These are phyloP conservation scores for Skeletonema costatum DNA, from an alignment of 108 stramenopile species.

Conservation along the genomic window DNA sequence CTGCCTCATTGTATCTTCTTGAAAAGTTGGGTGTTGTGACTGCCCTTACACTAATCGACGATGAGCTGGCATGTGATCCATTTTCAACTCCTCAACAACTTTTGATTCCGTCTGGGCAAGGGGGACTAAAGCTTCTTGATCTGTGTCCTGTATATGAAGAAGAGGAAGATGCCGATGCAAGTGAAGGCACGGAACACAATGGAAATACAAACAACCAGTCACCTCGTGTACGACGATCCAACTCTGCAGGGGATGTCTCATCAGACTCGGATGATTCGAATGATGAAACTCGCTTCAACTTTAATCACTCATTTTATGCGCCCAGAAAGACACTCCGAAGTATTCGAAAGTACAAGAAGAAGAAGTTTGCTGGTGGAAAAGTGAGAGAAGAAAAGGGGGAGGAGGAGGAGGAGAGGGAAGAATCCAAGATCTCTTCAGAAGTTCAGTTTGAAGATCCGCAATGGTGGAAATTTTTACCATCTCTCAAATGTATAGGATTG, in stretches of 20 bases:
- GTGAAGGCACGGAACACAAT: background rate
- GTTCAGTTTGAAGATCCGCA: constrained; percentile 91
- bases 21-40: constrained; percentile 86
- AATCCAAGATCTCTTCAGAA: constrained; percentile 28
- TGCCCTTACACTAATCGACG: constrained; percentile 79
- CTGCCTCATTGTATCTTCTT: constrained; percentile 68
- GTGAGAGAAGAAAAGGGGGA: background rate
- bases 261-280: constrained; percentile 17
- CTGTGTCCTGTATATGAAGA: constrained; percentile 69
- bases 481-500: constrained; percentile 88
- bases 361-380: constrained; percentile 7
- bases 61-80: constrained; percentile 84
- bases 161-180: constrained; percentile 42
- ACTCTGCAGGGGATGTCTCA: background rate
- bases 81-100: constrained; percentile 84
- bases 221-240: background rate
- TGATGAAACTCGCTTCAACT: constrained; percentile 33
- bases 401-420: constrained; percentile 14
- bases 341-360: constrained; percentile 20
- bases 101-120: constrained; percentile 81
- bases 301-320: constrained; percentile 27
- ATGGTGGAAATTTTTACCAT: constrained; percentile 89
- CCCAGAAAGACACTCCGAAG: constrained; percentile 28
- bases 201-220: background rate
- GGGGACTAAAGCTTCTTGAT: constrained; percentile 83